Percentiles rank a stretch among this genome's conserved stretches.
Conservation (phyloP, 2,329 filamentous ascomycete species). For the Albophoma yamanashiensis region DNA sequence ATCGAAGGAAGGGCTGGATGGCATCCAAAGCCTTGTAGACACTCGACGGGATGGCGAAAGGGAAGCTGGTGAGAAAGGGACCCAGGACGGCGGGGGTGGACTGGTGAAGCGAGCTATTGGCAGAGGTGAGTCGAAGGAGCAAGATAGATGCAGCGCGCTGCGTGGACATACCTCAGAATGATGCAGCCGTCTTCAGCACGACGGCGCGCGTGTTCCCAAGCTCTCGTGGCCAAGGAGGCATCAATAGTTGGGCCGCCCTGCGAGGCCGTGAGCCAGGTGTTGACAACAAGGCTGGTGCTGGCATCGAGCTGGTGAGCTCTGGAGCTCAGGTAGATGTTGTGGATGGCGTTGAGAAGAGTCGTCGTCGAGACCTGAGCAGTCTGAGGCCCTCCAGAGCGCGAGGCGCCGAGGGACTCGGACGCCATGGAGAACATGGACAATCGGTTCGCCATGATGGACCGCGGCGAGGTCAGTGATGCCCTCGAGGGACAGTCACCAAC, state of each 20-base stretch:
- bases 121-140: neutral
- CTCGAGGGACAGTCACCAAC: constrained; percentile 27
- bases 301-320: constrained; percentile 82
- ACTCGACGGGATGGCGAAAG: constrained; percentile 64
- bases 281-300: constrained; percentile 84
- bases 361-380: constrained; percentile 82
- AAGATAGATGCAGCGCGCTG: neutral
- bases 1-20: constrained; percentile 75
- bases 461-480: constrained; percentile 16
- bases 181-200: constrained; percentile 94
- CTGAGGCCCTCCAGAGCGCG: constrained; percentile 51
- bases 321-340: constrained; percentile 75
- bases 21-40: constrained; percentile 73
- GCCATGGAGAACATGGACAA: constrained; percentile 61
- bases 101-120: constrained; percentile 67
- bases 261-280: constrained; percentile 83
- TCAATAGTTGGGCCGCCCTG: constrained; percentile 69
- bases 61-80: constrained; percentile 73
- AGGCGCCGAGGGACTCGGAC: constrained; percentile 50
- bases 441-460: constrained; percentile 44
- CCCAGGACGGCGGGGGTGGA: constrained; percentile 76
- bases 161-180: constrained; percentile 60
- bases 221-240: constrained; percentile 61
- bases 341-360: constrained; percentile 81
- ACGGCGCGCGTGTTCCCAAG: constrained; percentile 93